These are phyloP conservation scores for Coniochaeta hoffmannii DNA, from an alignment of 2,329 filamentous ascomycete species.

Conservation along the genomic window DNA sequence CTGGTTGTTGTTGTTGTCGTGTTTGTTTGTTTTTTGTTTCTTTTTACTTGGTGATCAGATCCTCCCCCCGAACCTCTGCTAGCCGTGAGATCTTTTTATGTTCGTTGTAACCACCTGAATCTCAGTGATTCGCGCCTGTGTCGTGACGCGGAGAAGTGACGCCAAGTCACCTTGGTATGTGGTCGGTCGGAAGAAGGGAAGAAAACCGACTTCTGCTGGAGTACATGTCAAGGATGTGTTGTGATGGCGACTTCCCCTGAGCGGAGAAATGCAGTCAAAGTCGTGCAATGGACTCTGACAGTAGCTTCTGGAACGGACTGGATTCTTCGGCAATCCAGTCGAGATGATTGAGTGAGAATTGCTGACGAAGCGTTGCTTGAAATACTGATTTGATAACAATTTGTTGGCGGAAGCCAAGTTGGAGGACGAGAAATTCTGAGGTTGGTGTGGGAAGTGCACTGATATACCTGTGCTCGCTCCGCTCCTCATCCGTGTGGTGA, in stretches of 20 bases:
- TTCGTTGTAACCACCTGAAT: neutral
- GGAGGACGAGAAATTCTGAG: slow-evolving; percentile 11
- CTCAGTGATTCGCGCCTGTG: slow-evolving; percentile 31
- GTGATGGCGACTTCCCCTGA: slow-evolving; percentile 29
- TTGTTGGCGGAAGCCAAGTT: slow-evolving; percentile 18
- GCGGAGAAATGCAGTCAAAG: slow-evolving; percentile 29
- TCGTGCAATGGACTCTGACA: slow-evolving; percentile 25
- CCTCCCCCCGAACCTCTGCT: slow-evolving; percentile 10
- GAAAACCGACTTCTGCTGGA: slow-evolving; percentile 45
- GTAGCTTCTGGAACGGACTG: slow-evolving; percentile 28
- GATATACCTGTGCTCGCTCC: neutral
- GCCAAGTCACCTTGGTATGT: slow-evolving; percentile 54
- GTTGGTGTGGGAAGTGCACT: neutral
- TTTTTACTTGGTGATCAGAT: slow-evolving; percentile 4
- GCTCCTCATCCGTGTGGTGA: neutral
- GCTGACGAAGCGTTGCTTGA: slow-evolving; percentile 3
- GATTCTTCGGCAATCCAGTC: slow-evolving; percentile 28
- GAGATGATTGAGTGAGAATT: slow-evolving; percentile 11
- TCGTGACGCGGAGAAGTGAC: slow-evolving; percentile 37
- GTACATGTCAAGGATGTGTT: slow-evolving; percentile 46
- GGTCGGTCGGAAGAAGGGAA: slow-evolving; percentile 51
- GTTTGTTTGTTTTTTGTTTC: too few relatives aligned
- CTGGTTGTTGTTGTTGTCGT: slow-evolving; percentile 5
- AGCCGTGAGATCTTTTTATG: slow-evolving; percentile 3
- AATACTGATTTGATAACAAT: slow-evolving; percentile 5